A percentile compares a stretch with the other conserved stretches of the same genome.
phyloP scores from a whole-genome alignment of 2,329 filamentous ascomycete genomes.

The Penicillium thymicola region DNA sequence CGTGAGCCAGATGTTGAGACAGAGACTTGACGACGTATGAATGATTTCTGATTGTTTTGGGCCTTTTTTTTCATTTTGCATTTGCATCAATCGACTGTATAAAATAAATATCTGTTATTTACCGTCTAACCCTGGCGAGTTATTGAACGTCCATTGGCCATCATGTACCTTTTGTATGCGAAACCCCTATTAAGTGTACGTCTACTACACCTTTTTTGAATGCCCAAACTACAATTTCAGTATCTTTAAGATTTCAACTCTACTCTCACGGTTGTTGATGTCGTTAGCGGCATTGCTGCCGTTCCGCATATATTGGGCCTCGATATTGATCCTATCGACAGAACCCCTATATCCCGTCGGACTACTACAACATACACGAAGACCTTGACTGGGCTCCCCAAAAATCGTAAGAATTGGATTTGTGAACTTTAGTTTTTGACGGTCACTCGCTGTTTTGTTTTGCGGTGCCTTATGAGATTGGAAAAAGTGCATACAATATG shows the following conservation, averaged over 20 bases:
- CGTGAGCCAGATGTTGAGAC: constrained; percentile 87
- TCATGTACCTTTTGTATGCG: neutral
- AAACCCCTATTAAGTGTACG: neutral
- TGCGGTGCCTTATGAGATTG: neutral
- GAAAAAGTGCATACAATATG: neutral
- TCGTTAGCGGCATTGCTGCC: too few relatives aligned
- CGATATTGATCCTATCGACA: too few relatives aligned
- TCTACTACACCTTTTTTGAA: too few relatives aligned
- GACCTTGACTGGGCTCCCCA: too few relatives aligned
- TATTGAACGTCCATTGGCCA: neutral
- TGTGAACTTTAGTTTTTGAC: neutral
- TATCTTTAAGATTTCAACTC: too few relatives aligned
- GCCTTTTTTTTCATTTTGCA: neutral
- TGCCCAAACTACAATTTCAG: neutral
- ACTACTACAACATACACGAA: too few relatives aligned
- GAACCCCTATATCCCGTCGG: too few relatives aligned
- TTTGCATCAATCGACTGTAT: neutral
- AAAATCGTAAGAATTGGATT: too few relatives aligned
- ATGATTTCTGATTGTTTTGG: neutral
- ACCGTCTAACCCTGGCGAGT: neutral
- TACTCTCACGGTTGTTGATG: too few relatives aligned
- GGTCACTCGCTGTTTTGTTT: neutral
- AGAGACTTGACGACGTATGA: constrained; percentile 44
- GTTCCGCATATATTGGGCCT: too few relatives aligned
- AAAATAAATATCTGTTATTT: neutral